Conservation (phyloP, 2,329 filamentous ascomycete species). For the Colletotrichum nymphaeae region DNA sequence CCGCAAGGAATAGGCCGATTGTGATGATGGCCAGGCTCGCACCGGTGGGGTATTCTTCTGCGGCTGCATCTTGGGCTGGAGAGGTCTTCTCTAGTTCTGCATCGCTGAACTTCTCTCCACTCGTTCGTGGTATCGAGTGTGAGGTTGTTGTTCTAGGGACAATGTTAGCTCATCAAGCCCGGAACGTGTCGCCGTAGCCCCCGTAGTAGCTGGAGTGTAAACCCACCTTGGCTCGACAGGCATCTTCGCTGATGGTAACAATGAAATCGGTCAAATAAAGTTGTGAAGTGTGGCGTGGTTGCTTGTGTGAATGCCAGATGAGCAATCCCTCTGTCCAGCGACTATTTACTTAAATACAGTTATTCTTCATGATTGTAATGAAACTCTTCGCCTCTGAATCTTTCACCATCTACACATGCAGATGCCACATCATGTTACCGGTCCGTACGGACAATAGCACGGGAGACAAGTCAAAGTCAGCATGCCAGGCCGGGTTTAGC, state of each 20-base stretch:
- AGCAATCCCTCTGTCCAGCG: background rate
- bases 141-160: background rate
- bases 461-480: background rate
- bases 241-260: background rate
- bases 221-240: background rate
- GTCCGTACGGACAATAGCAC: background rate
- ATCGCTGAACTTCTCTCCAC: background rate
- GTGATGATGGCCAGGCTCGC: conserved; percentile 22
- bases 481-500: background rate
- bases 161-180: background rate
- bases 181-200: background rate
- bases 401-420: background rate
- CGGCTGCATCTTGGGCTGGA: background rate
- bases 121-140: background rate
- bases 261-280: background rate
- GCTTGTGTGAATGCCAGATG: background rate
- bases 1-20: conserved; percentile 17
- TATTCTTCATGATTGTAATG: background rate
- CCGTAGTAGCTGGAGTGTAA: background rate
- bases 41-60: background rate
- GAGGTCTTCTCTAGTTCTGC: background rate
- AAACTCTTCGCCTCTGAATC: background rate
- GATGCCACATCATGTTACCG: background rate
- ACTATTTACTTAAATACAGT: background rate
- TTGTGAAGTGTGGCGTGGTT: background rate